Base-by-base conservation (phyloP, 1,139 yeast genomes). In the Magnusiomyces suaveolens region DNA sequence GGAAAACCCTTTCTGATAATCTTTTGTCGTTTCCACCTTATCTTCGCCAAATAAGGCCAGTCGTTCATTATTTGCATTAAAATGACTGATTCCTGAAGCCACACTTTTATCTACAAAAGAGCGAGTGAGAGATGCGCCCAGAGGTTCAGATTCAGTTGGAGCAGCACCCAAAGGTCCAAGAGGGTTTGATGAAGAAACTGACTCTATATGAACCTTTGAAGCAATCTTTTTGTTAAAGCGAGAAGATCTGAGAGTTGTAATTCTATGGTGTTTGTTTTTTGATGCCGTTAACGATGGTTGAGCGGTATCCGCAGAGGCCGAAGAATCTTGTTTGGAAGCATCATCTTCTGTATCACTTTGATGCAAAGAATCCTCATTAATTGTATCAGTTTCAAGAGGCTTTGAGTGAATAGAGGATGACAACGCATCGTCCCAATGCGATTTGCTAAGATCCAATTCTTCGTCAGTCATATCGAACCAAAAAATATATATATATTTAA, bases 41-140 rank as follows among this genome's bases (percentile, higher is more conserved):
- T 51, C 52, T 14, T 51, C 48, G 3, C 58, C 58, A 49, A 56
- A 56, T 24, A 56, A 36, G 1, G 54, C 56, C 16, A 53, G 53
- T 36, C 58, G 33, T 48, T 56, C 58, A 41, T 53, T 56, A 39
- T 56, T 56, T 3, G 53, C 48, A 21, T 52, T 56, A 43, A 51
- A 56, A 38, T 53, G 52, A 41, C 53, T 52, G 25, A 56, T 51
- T n/a, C 53, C 52, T 24, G 54, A 33, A 29, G 52, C 47, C 26
- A 56, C 52, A 10, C 33, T 43, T 12, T 44, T 49, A 39, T 46
- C 48, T 6, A 50, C 56, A 29, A 51, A 50, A 21, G 43, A 43
- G 20, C 18, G 23, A 12, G 43, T 16, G 4, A 6, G 43, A 1
- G 39, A 20, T 16, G 46, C 21, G 26, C 24, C 26, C 2, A 47